A percentile compares a stretch with the other conserved stretches of the same genome.
phyloP scores from a whole-genome alignment of 768 basidiomycete species.

The Pleurotus ostreatus region DNA sequence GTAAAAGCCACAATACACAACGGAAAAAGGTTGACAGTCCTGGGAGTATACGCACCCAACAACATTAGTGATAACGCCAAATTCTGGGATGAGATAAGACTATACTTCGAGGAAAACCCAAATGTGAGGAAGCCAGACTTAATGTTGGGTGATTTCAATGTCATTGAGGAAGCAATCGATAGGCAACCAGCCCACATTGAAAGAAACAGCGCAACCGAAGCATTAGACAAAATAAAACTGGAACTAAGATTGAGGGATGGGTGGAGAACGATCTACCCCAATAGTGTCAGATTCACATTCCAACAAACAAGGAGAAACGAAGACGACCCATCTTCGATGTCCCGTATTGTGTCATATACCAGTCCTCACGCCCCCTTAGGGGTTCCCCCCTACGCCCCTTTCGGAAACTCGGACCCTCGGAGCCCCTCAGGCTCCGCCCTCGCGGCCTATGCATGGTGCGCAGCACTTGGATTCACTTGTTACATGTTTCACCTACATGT shows the following conservation, averaged over 20 bases:
- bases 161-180: conserved; percentile 34
- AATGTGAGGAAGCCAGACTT: conserved; percentile 22
- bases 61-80: conserved; percentile 16
- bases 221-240: conserved; percentile 18
- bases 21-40: conserved; percentile 15
- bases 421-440: no score
- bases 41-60: conserved; percentile 35
- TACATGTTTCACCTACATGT: no score
- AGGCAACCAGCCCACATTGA: conserved; percentile 23
- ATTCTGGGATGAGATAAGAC: conserved; percentile 24
- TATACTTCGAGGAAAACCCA: conserved; percentile 4
- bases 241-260: conserved; percentile 22
- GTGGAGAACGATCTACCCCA: conserved; percentile 24
- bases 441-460: no score
- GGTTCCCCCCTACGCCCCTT: no score
- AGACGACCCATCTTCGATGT: conserved; percentile 12
- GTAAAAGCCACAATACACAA: conserved; percentile 16
- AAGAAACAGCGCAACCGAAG: neutral
- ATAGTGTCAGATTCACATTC: conserved; percentile 22
- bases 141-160: conserved; percentile 38
- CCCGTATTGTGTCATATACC: no score
- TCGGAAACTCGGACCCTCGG: no score
- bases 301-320: conserved; percentile 3
- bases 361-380: no score
- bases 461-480: no score